phyloP scores from a whole-genome alignment of 805 yeast species.

The Torulaspora maleeae region DNA sequence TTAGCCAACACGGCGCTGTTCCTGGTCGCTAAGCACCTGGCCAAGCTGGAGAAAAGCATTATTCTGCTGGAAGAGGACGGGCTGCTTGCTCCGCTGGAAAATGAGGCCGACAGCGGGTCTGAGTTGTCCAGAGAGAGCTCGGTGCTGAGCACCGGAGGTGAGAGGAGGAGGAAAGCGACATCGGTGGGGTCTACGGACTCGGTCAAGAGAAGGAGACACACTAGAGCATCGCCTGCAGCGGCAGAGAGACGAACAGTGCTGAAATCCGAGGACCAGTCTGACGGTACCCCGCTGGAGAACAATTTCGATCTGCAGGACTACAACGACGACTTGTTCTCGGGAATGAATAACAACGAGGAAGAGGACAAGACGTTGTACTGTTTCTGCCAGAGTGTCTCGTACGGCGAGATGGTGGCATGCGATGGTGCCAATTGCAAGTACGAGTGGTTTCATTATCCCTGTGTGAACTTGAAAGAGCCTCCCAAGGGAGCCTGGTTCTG shows the following conservation, averaged over 20 bases:
- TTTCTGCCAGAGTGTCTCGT: constrained; percentile 88
- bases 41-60: constrained; percentile 68
- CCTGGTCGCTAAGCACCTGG: constrained; percentile 68
- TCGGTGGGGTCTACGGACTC: constrained; percentile 17
- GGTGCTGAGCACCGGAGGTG: constrained; percentile 19
- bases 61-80: constrained; percentile 75
- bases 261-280: constrained; percentile 6
- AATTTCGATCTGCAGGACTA: constrained; percentile 25
- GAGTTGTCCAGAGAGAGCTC: constrained; percentile 33
- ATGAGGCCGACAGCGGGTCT: constrained; percentile 26
- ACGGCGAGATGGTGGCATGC: constrained; percentile 96
- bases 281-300: constrained; percentile 10
- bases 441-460: constrained; percentile 96
- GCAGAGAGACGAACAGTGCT: constrained; percentile 5
- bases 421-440: constrained; percentile 82
- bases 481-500: constrained; percentile 96
- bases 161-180: constrained; percentile 21
- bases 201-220: constrained; percentile 23
- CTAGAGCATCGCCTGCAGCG: constrained; percentile 11
- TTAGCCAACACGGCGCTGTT: constrained; percentile 81
- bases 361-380: constrained; percentile 75
- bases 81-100: constrained; percentile 55
- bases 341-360: constrained; percentile 38
- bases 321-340: constrained; percentile 36
- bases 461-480: constrained; percentile 84